Conservation (phyloP, 768 basidiomycete genomes). For the Pulveroboletus sp. region DNA sequence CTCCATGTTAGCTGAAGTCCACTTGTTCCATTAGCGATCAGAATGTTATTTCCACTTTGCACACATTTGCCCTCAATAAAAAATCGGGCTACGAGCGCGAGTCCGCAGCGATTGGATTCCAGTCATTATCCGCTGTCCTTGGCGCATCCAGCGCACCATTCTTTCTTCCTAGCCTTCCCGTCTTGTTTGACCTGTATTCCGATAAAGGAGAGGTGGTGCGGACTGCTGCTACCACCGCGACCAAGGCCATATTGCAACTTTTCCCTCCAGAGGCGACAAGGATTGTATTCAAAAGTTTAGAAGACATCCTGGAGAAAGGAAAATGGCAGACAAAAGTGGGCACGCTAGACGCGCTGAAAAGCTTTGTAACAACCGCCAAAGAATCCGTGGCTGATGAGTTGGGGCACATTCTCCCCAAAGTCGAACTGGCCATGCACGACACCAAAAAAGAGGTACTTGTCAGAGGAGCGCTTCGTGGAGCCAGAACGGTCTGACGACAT, state of each 20-base stretch:
- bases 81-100: constrained; percentile 89
- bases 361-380: constrained; percentile 63
- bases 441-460: constrained; percentile 82
- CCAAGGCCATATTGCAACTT: constrained; percentile 81
- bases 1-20: constrained; percentile 14
- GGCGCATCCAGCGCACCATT: constrained; percentile 72
- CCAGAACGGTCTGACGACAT: constrained; percentile 9
- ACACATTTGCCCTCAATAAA: constrained; percentile 73
- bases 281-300: constrained; percentile 64
- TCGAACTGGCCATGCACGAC: constrained; percentile 93
- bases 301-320: constrained; percentile 73
- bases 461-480: constrained; percentile 11
- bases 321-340: constrained; percentile 98
- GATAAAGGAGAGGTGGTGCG: constrained; percentile 95
- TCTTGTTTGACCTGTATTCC: constrained; percentile 81
- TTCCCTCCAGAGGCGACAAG: constrained; percentile 81
- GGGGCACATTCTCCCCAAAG: constrained; percentile 76
- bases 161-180: constrained; percentile 72
- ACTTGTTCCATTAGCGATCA: constrained; percentile 45
- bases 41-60: constrained; percentile 60
- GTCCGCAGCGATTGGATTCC: constrained; percentile 78
- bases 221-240: constrained; percentile 70
- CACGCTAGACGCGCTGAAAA: constrained; percentile 81
- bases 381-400: constrained; percentile 83
- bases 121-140: constrained; percentile 66